Evolutionary conservation across 176 grass and related monocot genomes (phyloP).

Genomic region (Aegilops tauschii): DNA sequence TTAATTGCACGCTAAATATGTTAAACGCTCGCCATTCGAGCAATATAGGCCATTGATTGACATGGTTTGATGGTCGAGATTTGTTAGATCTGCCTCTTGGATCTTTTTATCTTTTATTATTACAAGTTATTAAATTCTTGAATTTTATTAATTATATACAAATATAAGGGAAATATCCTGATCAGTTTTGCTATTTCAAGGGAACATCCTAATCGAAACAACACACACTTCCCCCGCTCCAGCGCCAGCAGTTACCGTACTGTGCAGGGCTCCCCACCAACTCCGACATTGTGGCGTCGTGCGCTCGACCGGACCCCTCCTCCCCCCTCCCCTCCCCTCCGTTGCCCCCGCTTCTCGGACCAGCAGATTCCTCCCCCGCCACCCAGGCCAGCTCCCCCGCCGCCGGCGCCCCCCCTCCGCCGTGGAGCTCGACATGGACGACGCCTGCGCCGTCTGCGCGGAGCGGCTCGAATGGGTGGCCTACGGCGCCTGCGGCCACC

Average conservation of each 20-base stretch:
- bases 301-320: not conserved
- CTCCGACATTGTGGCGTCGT: not conserved
- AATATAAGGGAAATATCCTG: too few species aligned
- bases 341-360: not conserved
- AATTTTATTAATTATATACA: too few species aligned
- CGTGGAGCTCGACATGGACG: conserved; percentile 48
- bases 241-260: not conserved
- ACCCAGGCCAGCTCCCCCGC: not conserved
- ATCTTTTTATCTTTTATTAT: too few species aligned
- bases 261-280: not conserved
- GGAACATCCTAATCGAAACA: not conserved
- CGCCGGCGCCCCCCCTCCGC: not conserved
- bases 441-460: conserved; percentile 68
- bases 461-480: conserved; percentile 68
- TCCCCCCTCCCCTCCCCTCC: not conserved
- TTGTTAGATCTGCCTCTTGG: too few species aligned
- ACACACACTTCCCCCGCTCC: not conserved
- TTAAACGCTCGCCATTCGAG: too few species aligned
- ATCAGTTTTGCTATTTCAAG: not conserved
- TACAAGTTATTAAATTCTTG: too few species aligned
- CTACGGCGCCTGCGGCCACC: conserved; percentile 64
- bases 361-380: conserved; percentile 11
- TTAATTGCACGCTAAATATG: too few species aligned
- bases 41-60: too few species aligned
- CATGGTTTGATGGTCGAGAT: too few species aligned